Base-by-base conservation (phyloP, 2,329 filamentous ascomycete genomes). In the Trichoderma cornu-damae region DNA sequence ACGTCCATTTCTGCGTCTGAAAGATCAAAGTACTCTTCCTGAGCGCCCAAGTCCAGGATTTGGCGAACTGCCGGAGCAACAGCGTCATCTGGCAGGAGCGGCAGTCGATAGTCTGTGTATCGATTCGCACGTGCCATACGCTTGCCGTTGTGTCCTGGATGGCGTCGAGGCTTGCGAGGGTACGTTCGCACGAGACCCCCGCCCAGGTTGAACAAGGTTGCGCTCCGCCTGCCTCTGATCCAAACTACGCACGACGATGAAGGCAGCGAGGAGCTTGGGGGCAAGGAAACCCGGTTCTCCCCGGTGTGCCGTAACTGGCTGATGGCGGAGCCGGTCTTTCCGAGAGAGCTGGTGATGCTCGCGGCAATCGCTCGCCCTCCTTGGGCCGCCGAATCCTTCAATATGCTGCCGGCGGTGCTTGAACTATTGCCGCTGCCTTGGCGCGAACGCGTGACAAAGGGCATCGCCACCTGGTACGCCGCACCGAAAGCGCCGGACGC, bases 251-350 rank as follows among this genome's bases (percentile, higher is more conserved):
- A 89, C 3, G 79, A 77, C 6, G 79, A 75, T 2, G 79, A 79
- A 1, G 84, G 82, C 12, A 77, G 73, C 24, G 70, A 69, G n/a
- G 77, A 69, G 46, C 81, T 79, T 9, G 75, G 72, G 9, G 87
- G 88, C 28, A 90, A 75, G 44, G 87, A 82, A 40, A 91, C 80
- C 61, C 89, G 83, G 69, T 89, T 90, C 67, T 90, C 88, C 9
- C 85, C 85, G 0, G 83, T 88, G 64, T 90, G 87, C 46, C 88
- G 84, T 58, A 91, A 80, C 62, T 88, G 83, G 63, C 79, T 87
- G 69, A 88, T 84, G 42, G 81, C 81, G 12, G 79, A 84, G 57
- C 85, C 87, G n/a, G 86, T 88, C 67, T 86, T 87, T 38, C 85
- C 86, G 26, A 90, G 80, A 3, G 88, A 90, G 67, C 84, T 85